phyloP scores from a whole-genome alignment of 306 rosid species.

The Inga laurina region DNA sequence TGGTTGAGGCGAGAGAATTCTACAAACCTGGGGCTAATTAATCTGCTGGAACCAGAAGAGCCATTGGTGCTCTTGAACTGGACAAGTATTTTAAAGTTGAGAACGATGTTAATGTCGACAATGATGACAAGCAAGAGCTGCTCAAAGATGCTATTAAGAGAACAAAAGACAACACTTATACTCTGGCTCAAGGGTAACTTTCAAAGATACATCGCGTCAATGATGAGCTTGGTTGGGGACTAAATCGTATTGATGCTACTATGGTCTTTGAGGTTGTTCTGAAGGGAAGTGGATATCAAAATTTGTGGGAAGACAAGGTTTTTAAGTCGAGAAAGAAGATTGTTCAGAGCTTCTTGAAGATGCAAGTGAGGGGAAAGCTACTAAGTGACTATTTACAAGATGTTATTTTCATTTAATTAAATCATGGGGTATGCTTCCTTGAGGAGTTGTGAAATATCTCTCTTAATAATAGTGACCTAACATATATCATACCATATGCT shows the following conservation, averaged over 20 bases:
- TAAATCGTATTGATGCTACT: slow-evolving; percentile 35
- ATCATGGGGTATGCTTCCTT: no score
- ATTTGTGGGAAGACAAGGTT: slow-evolving; percentile 21
- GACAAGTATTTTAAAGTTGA: background rate
- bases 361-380: background rate
- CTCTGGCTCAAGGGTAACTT: slow-evolving; percentile 6
- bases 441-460: no score
- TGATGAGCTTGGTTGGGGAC: slow-evolving; percentile 19
- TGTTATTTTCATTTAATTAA: no score
- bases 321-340: slow-evolving; percentile 19
- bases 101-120: background rate
- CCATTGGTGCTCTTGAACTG: no score
- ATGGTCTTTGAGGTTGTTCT: slow-evolving; percentile 23
- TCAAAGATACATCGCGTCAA: background rate
- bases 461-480: no score
- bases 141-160: background rate
- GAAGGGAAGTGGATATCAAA: background rate
- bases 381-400: no score
- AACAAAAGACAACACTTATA: slow-evolving; percentile 22
- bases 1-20: slow-evolving; percentile 9
- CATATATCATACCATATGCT: no score
- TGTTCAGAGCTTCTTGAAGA: background rate
- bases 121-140: background rate
- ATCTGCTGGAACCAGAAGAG: no score
- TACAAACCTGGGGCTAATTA: no score